Evolutionary conservation across 2,329 filamentous ascomycete species (phyloP), one percentile per base, ranked within the genome.

Genomic region (Pseudopyricularia cyperi): DNA sequence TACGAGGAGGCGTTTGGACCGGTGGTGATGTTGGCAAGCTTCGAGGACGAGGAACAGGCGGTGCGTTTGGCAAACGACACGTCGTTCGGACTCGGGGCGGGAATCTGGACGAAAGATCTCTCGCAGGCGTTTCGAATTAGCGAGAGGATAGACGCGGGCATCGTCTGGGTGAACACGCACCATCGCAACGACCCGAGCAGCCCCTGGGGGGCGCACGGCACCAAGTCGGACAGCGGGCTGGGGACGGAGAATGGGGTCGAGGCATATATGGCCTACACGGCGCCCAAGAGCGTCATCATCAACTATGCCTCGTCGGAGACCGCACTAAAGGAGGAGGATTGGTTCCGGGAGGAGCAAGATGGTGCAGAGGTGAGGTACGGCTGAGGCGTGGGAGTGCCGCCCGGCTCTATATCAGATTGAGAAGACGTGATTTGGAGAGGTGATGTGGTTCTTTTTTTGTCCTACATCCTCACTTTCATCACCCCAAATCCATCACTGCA

Each of bases 1-100:
- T 77, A 80, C 59, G 84, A 89, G 64, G 87, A 93, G 66, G 87
- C 89, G 54, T 93, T 93, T 65, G 87, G 87, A 19, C 87, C 87
- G 8, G 87, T 90, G 37, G 82, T 86, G 64, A 77, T 83, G 50
- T 78, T 93, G 57, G 76, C 79, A 60, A 85, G 83, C 59, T 91
- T 93, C 71, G 81, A 82, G 64, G 81, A 82, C 63, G 83, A 88
- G 69, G 79, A 79, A 22, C 80, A 89, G 49, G 86, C 80, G 42
- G 75, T 91, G 60, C 69, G 71, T 52, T 69, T 87, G 47, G 86
- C 81, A 54, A 91, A 93, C 73, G 74, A 79, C 66, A 85, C 78
- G 61, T 83, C 75, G 56, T 91, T 88, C 65, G 86, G 85, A 55
- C 77, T 93, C 28, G 87, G 86, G 52, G 84, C 86, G 24, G 85